phyloP scores from a whole-genome alignment of 148 eudicot genomes.

The Silene uniflora region DNA sequence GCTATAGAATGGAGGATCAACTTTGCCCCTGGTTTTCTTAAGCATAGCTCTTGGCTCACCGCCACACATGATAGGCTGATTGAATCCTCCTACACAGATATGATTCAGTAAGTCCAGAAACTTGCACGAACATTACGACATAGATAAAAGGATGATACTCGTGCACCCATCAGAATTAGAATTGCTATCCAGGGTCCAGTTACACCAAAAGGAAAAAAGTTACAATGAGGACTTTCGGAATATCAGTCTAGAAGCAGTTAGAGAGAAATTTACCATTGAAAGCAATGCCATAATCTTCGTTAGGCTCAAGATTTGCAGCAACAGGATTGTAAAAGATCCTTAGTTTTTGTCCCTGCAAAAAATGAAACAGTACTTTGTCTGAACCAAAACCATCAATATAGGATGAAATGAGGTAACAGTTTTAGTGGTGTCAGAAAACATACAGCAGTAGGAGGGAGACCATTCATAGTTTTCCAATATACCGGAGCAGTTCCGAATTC shows the following conservation, averaged over 20 bases:
- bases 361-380: background rate
- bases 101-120: background rate
- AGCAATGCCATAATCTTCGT: constrained; percentile 71
- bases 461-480: constrained; percentile 93
- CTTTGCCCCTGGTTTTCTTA: constrained; percentile 67
- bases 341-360: constrained; percentile 62
- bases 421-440: constrained; percentile 6
- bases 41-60: constrained; percentile 94
- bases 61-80: constrained; percentile 98
- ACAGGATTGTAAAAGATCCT: constrained; percentile 84
- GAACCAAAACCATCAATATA: background rate
- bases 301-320: constrained; percentile 65
- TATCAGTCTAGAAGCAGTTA: background rate
- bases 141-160: no score
- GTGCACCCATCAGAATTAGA: no score
- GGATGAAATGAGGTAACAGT: background rate
- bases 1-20: constrained; percentile 65
- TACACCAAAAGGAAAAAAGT: no score
- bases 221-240: background rate
- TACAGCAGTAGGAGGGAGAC: constrained; percentile 86
- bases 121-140: background rate
- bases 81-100: constrained; percentile 65
- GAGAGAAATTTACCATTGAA: constrained; percentile 58
- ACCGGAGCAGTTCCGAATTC: constrained; percentile 82
- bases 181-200: no score